Evolutionary conservation across 805 yeast species (phyloP), one percentile per base, ranked within the genome.

Genomic region (Pichia thaimueangensis): DNA sequence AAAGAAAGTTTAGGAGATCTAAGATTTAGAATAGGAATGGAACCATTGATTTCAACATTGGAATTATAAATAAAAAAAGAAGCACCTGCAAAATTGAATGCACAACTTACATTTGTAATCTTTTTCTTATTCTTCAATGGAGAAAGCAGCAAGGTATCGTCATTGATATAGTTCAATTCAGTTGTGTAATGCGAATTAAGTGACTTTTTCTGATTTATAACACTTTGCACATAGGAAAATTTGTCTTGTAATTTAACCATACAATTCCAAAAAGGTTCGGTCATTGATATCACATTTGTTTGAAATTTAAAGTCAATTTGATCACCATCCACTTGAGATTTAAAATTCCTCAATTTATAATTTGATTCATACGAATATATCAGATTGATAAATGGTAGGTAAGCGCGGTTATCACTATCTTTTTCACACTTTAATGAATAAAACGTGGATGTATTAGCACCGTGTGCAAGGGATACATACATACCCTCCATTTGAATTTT

Each of bases 1-100:
- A 83, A 68, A 38, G 68, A 68, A 1, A 89, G 76, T 1, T 86
- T 82, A 0, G 97, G 97, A 0, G 95, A 76, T 40, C 75, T 82
- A 21, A 89, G 61, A 22, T 69, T 72, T 13, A 89, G 65, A 0
- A 84, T 71, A 0, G 86, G 71, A 3, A 54, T 48, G 13, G 61
- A 62, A 2, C 65, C 64, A 16, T 62, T 56, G 4, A 65, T 53
- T 9, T 64, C 72, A 27, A 70, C 64, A 35, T 72, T 74, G 8
- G 70, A 60, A 35, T 70, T 65, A 40, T 67, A 65, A n/a, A 76
- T 58, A 42, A 63, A 55, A 7, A 84, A 74, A 7, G 70, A 72
- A 17, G 91, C 86, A 43, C 93, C 94, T 6, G 78, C 88, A 65
- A 80, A 84, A 7, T 65, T 67, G 44, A 79, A 71, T 4, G 65